Base-by-base conservation (phyloP, 306 rosid genomes). In the Fragaria iinumae region DNA sequence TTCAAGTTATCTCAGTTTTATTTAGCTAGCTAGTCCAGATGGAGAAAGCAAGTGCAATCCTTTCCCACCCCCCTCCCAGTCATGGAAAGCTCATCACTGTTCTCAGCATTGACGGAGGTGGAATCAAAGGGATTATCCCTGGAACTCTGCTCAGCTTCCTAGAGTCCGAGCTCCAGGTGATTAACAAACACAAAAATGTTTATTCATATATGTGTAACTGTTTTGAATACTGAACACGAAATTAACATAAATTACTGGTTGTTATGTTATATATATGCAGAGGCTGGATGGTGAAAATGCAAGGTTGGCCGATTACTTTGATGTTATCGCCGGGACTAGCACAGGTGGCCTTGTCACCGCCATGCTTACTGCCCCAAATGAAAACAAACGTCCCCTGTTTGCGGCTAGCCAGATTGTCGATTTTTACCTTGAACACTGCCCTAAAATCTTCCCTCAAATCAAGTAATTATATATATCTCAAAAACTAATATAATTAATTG, bases 21-120 rank as follows among this genome's bases (percentile, higher is more conserved):
- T 2, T 55, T n/a, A 52, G 57, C 23, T 17, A 25, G 5, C 3
- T 27, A 60, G 6, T 7, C 32, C 27, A 3, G 18, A 34, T 72
- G 10, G 27, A 57, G 45, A 38, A 53, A 27, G 60, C 32, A 72
- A 6, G 60, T 50, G 66, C 69, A 8, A 8, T 65, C 47, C 69
- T 34, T 8, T 3, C 2, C 45, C 69, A 65, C 2, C 69, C 69
- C 4, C 69, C 47, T 34, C 69, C 69, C 20, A 0, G 2, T 36
- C 25, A 8, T 3, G 45, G 60, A 45, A 62, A 48, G 52, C 25
- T 36, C 23, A 23, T 78, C 25, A 78, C 77, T 29, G 71, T 71
- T 17, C 73, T 78, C 49, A 79, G 83, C 38, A 79, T 79, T 43
- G 83, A 79, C 16, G 78, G 83, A 18, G 83, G 83, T 66, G 83